These are phyloP conservation scores for Polygonum maritimum DNA, from an alignment of 148 eudicot genomes.

Conservation along the genomic window DNA sequence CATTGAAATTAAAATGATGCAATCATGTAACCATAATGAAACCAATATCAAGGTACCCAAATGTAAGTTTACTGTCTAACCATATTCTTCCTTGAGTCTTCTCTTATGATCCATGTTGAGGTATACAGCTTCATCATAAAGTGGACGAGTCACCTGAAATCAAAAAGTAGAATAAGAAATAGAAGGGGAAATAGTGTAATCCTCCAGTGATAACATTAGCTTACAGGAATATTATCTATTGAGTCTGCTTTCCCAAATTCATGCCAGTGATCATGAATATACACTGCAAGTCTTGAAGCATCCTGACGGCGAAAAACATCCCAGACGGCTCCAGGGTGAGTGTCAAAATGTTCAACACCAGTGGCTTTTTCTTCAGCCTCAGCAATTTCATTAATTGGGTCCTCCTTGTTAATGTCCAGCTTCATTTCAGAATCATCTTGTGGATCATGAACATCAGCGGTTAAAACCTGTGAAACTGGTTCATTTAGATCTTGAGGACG, in stretches of 20 bases:
- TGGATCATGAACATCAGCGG: conserved; percentile 24
- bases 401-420: conserved; percentile 29
- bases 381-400: conserved; percentile 18
- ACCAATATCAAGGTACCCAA: not conserved
- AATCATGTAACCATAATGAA: not conserved
- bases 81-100: conserved; percentile 73
- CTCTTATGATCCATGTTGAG: conserved; percentile 53
- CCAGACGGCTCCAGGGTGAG: conserved; percentile 67
- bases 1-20: not conserved
- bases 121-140: conserved; percentile 50
- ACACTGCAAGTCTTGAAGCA: conserved; percentile 61
- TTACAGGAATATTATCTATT: conserved; percentile 30
- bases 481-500: conserved; percentile 28
- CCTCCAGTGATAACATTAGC: conserved; percentile 16
- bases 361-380: conserved; percentile 16
- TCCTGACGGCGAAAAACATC: conserved; percentile 86
- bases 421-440: conserved; percentile 25
- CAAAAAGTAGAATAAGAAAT: conserved; percentile 15
- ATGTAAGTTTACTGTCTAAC: conserved; percentile 27
- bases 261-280: conserved; percentile 37
- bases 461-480: conserved; percentile 17
- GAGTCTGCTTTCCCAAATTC: conserved; percentile 38
- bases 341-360: conserved; percentile 31
- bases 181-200: not conserved
- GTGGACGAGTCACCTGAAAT: conserved; percentile 44